Evolutionary conservation across 2,329 filamentous ascomycete species (phyloP).

Genomic region (Cladosporium phlei): DNA sequence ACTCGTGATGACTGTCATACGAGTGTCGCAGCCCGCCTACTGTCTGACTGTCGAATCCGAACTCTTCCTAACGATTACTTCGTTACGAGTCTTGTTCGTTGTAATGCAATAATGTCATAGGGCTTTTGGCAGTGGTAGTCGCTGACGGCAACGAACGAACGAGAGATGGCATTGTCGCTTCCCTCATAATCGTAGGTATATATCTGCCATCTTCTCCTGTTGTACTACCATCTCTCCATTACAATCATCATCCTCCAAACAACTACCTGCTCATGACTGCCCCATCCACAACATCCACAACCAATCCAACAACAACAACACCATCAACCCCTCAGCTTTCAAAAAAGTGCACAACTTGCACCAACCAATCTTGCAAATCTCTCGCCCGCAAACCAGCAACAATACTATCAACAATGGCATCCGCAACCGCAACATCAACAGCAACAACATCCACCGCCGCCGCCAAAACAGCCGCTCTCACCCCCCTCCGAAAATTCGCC

Average conservation of each 20-base stretch:
- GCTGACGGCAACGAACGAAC: neutral
- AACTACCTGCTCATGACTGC: slow-evolving; percentile 4
- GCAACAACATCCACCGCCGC: neutral
- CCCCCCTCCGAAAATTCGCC: slow-evolving; percentile 9
- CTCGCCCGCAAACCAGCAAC: slow-evolving; percentile 2
- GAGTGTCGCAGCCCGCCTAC: slow-evolving; percentile 13
- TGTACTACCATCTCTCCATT: neutral
- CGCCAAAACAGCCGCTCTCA: neutral
- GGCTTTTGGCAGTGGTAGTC: neutral
- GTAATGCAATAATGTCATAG: neutral
- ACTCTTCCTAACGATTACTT: neutral
- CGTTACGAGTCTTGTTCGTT: slow-evolving; percentile 9
- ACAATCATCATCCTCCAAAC: slow-evolving; percentile 2
- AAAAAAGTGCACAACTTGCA: slow-evolving; percentile 8
- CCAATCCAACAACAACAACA: neutral
- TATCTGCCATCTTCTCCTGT: neutral
- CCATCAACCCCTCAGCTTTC: neutral
- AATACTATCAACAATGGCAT: neutral
- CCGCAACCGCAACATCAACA: neutral
- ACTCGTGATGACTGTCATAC: neutral
- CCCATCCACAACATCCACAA: neutral
- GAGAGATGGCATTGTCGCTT: neutral
- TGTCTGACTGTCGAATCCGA: slow-evolving; percentile 5
- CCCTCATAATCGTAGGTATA: no score
- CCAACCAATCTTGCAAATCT: slow-evolving; percentile 3